Conservation (phyloP, 805 yeast species). For the Wickerhamiella bombiphila region DNA sequence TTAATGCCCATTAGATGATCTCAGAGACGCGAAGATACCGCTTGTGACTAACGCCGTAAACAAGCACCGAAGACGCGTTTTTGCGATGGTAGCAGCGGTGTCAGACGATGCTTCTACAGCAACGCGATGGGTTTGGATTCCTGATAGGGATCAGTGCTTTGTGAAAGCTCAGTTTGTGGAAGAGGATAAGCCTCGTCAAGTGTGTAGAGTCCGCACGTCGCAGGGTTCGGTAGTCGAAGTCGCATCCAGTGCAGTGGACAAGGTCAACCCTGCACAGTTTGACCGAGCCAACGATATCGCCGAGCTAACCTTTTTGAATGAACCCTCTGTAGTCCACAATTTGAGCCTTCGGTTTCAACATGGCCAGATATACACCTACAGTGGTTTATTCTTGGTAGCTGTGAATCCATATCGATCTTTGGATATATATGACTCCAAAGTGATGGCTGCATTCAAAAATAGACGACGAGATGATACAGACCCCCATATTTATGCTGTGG, state of each 20-base stretch:
- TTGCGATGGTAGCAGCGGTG: no score
- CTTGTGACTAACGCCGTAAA: neutral
- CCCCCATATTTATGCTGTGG: constrained; percentile 86
- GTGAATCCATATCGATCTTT: constrained; percentile 76
- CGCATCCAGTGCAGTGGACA: constrained; percentile 30
- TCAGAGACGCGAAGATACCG: neutral
- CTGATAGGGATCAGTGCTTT: constrained; percentile 43
- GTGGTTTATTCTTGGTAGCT: constrained; percentile 90
- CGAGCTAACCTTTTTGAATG: constrained; percentile 82
- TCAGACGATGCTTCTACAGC: no score
- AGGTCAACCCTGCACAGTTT: constrained; percentile 78
- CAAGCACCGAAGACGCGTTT: constrained; percentile 8
- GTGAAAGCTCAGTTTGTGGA: constrained; percentile 26
- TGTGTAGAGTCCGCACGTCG: constrained; percentile 25
- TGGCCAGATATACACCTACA: constrained; percentile 79
- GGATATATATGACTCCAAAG: constrained; percentile 51
- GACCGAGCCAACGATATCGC: constrained; percentile 93
- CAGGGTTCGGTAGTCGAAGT: constrained; percentile 27
- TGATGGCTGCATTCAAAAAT: constrained; percentile 42
- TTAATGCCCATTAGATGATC: constrained; percentile 2
- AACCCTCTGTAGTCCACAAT: constrained; percentile 87
- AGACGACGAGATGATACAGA: constrained; percentile 32
- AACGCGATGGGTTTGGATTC: constrained; percentile 62
- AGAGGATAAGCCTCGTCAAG: constrained; percentile 13
- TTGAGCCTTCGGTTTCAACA: constrained; percentile 59